A percentile compares a stretch with the other conserved stretches of the same genome.
Conservation (phyloP, 768 basidiomycete species). For the Amanita rubescens region DNA sequence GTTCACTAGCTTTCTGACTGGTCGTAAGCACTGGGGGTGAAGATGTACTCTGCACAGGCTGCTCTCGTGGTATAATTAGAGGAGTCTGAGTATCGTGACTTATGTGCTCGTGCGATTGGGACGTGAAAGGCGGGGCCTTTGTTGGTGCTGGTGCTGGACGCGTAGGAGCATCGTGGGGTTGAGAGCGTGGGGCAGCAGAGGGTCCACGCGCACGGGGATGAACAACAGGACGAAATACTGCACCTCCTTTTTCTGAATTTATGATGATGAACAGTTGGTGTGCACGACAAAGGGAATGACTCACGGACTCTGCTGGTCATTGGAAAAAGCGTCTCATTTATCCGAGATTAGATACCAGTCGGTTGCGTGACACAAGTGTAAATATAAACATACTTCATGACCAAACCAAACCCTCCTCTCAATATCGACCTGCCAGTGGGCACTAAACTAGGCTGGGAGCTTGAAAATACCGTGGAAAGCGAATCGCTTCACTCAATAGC, state of each 20-base stretch:
- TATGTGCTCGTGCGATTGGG: background rate
- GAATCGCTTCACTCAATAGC: conserved; percentile 40
- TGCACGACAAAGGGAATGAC: conserved; percentile 21
- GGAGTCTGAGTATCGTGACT: background rate
- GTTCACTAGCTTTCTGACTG: background rate
- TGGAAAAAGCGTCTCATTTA: conserved; percentile 1
- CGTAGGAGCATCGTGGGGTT: background rate
- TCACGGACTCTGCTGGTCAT: conserved; percentile 61
- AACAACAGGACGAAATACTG: conserved; percentile 61
- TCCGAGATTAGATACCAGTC: conserved; percentile 5
- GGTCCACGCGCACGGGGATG: conserved; percentile 44
- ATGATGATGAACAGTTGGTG: background rate
- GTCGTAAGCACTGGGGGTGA: background rate
- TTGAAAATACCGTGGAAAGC: conserved; percentile 32
- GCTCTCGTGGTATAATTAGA: background rate
- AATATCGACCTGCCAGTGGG: conserved; percentile 46
- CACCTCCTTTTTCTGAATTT: conserved; percentile 58
- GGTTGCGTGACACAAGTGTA: background rate
- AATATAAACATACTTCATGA: conserved; percentile 7
- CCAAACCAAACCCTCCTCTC: conserved; percentile 7
- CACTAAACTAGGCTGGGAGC: conserved; percentile 53
- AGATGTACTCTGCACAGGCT: background rate
- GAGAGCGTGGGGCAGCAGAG: background rate
- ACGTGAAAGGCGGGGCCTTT: background rate
- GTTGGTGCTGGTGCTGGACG: background rate